Percentiles rank a stretch among this genome's conserved stretches.
Conservation (phyloP, 768 basidiomycete species). For the Grammothele lineata region DNA sequence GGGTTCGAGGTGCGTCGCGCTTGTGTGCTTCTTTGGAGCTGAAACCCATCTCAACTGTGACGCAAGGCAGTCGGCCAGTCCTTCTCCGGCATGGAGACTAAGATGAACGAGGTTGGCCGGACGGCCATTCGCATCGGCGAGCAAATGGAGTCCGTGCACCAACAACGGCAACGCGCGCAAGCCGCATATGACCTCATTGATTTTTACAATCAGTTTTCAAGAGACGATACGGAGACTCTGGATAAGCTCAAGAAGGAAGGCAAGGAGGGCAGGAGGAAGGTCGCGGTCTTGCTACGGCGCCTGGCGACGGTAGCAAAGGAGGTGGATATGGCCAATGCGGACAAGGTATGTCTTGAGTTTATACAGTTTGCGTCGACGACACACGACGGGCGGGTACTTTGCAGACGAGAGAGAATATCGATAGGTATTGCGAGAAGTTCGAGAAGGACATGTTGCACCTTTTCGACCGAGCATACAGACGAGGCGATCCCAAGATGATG, state of each 20-base stretch:
- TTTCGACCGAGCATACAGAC: constrained; percentile 93
- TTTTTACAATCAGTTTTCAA: constrained; percentile 89
- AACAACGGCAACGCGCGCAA: constrained; percentile 87
- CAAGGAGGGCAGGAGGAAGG: constrained; percentile 80
- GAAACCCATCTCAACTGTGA: neutral
- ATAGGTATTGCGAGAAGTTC: constrained; percentile 97
- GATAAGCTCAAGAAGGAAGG: constrained; percentile 85
- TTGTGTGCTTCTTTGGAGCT: neutral
- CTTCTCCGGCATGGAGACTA: constrained; percentile 84
- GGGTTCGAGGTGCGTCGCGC: constrained; percentile 78
- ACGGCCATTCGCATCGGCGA: constrained; percentile 96
- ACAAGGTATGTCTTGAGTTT: constrained; percentile 64
- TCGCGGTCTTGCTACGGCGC: constrained; percentile 82
- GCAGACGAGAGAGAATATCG: constrained; percentile 87
- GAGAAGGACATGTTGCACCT: constrained; percentile 97
- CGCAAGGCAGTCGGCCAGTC: constrained; percentile 79
- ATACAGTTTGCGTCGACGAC: too few relatives aligned
- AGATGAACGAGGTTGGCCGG: constrained; percentile 89
- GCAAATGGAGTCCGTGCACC: constrained; percentile 91
- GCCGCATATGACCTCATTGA: constrained; percentile 92
- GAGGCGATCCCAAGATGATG: constrained; percentile 99
- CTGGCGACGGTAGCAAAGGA: constrained; percentile 89
- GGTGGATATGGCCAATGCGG: constrained; percentile 81
- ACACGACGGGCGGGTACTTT: neutral
- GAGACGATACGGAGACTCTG: constrained; percentile 69